Evolutionary conservation across 2,329 filamentous ascomycete genomes (phyloP).

Genomic region (Helotiales sp.): DNA sequence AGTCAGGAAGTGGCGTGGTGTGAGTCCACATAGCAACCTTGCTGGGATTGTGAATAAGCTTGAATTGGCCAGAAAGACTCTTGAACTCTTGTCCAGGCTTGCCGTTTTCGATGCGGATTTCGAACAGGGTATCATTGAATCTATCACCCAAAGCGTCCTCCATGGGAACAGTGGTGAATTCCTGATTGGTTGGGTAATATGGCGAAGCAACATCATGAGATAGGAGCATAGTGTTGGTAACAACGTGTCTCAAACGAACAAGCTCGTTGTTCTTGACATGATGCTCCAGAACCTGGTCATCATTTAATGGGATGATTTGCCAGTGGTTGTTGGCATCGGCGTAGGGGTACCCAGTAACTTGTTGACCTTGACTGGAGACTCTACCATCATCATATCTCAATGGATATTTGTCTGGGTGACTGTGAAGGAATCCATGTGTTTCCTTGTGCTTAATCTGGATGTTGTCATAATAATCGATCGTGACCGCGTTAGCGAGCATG

Average conservation of each 20-base stretch:
- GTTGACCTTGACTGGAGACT: slow-evolving; percentile 95
- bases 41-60: slow-evolving; percentile 89
- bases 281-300: slow-evolving; percentile 58
- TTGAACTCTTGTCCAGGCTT: slow-evolving; percentile 84
- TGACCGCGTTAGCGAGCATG: slow-evolving; percentile 83
- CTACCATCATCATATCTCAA: slow-evolving; percentile 96
- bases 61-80: slow-evolving; percentile 90
- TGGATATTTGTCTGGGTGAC: slow-evolving; percentile 84
- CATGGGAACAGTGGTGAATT: slow-evolving; percentile 81
- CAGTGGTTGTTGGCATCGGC: slow-evolving; percentile 99
- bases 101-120: slow-evolving; percentile 84
- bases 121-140: slow-evolving; percentile 88
- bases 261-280: slow-evolving; percentile 81
- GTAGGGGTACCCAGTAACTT: slow-evolving; percentile 96
- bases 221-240: slow-evolving; percentile 81
- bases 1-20: slow-evolving; percentile 90
- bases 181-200: slow-evolving; percentile 95
- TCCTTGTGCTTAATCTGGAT: slow-evolving; percentile 95
- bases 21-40: slow-evolving; percentile 99
- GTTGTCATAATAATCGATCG: slow-evolving; percentile 85
- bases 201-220: slow-evolving; percentile 97
- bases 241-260: slow-evolving; percentile 81
- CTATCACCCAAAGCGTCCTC: slow-evolving; percentile 74
- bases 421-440: slow-evolving; percentile 94
- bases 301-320: slow-evolving; percentile 78